Conservation (phyloP, 2,329 filamentous ascomycete genomes). For the Clonostachys rosea region DNA sequence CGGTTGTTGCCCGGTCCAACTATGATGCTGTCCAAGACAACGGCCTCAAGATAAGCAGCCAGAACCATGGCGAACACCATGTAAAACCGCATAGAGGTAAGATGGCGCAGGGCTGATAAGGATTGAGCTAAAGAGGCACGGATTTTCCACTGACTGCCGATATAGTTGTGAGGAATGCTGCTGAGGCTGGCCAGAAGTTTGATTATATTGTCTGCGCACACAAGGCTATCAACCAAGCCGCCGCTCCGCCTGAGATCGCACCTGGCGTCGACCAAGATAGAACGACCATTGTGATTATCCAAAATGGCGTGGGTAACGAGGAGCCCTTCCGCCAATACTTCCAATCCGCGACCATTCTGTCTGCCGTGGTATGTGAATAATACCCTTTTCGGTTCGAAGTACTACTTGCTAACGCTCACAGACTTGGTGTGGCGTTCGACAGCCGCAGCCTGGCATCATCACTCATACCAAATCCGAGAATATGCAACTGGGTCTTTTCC, state of each 20-base stretch:
- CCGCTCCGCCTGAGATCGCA: constrained; percentile 56
- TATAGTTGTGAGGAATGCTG: constrained; percentile 45
- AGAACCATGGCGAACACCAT: constrained; percentile 56
- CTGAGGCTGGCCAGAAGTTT: constrained; percentile 19
- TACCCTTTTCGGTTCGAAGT: constrained; percentile 1
- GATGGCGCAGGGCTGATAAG: not conserved
- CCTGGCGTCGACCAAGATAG: constrained; percentile 45
- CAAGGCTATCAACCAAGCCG: constrained; percentile 63
- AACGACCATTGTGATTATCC: constrained; percentile 61
- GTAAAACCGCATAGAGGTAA: constrained; percentile 39
- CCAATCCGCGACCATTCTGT: constrained; percentile 50
- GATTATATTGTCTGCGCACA: constrained; percentile 68
- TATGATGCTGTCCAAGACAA: constrained; percentile 56
- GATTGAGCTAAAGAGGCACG: no score
- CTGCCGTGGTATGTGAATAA: constrained; percentile 38
- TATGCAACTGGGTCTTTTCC: constrained; percentile 49
- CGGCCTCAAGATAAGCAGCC: constrained; percentile 62
- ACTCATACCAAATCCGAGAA: constrained; percentile 46
- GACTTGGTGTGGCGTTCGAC: constrained; percentile 49
- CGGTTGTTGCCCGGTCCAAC: constrained; percentile 71
- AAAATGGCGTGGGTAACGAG: constrained; percentile 68
- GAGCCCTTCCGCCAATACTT: constrained; percentile 60
- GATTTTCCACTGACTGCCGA: not conserved
- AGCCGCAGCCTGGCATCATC: constrained; percentile 41
- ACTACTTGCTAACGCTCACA: constrained; percentile 6